Conservation (phyloP, 148 eudicot genomes). For the Vaccinium vitisidaea region DNA sequence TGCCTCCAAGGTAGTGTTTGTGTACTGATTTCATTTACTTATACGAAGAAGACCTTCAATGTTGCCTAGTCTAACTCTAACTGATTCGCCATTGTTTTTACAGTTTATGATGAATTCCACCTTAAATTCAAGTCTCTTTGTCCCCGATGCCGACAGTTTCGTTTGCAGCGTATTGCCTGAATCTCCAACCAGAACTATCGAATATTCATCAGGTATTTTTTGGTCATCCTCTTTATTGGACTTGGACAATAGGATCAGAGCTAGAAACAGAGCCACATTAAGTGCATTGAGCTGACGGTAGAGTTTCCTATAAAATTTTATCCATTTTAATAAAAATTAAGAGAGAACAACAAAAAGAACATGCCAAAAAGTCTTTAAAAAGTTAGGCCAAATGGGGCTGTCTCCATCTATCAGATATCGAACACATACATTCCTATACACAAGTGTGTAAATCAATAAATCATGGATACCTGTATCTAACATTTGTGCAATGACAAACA, state of each 20-base stretch:
- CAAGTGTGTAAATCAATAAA: too few species aligned
- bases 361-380: too few species aligned
- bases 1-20: slow-evolving; percentile 50
- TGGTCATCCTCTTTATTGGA: not conserved
- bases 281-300: too few species aligned
- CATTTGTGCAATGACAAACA: not conserved
- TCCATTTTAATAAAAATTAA: too few species aligned
- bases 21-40: not conserved
- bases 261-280: too few species aligned
- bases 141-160: slow-evolving; percentile 41
- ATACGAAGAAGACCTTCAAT: not conserved
- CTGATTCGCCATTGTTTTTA: not conserved
- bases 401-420: too few species aligned
- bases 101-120: slow-evolving; percentile 23
- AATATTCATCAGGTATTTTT: slow-evolving; percentile 43
- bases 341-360: too few species aligned
- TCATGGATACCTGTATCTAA: not conserved
- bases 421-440: too few species aligned
- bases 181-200: slow-evolving; percentile 43
- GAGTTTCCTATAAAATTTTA: too few species aligned
- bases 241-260: not conserved
- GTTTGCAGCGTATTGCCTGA: slow-evolving; percentile 62
- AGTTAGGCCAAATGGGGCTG: too few species aligned
- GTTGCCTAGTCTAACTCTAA: not conserved
- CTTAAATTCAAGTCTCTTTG: slow-evolving; percentile 29